Percentiles rank a stretch among this genome's conserved stretches.
These are phyloP conservation scores for Chlorella sp. DNA, from an alignment of 139 green algal genomes.

Conservation along the genomic window DNA sequence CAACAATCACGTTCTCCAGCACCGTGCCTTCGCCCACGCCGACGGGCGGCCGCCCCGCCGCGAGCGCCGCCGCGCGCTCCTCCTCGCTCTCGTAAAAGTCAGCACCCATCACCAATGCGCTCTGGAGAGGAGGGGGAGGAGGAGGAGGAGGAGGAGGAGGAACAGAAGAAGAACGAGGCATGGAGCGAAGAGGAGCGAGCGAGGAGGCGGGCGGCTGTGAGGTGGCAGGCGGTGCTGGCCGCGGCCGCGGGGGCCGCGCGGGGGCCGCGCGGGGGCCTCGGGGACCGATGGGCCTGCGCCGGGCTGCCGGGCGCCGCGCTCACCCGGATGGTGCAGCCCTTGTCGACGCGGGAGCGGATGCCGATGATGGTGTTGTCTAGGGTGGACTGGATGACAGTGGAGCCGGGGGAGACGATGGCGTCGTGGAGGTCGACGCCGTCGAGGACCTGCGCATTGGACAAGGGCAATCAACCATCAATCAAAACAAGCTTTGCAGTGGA, in stretches of 20 bases:
- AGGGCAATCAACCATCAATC: no score
- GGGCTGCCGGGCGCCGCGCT: neutral
- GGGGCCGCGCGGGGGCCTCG: no score
- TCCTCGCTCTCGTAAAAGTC: constrained; percentile 97
- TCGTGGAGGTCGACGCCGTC: no score
- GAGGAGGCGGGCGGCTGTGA: no score
- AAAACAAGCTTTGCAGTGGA: no score
- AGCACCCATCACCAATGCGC: constrained; percentile 91
- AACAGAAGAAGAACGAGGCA: neutral
- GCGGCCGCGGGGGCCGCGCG: no score
- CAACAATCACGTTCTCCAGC: constrained; percentile 94
- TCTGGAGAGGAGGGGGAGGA: constrained; percentile 43
- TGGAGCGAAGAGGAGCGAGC: neutral
- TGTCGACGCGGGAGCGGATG: constrained; percentile 74
- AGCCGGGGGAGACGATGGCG: constrained; percentile 80
- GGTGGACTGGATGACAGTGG: constrained; percentile 71
- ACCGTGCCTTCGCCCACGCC: constrained; percentile 79
- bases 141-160: no score
- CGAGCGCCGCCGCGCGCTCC: constrained; percentile 58
- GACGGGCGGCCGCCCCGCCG: constrained; percentile 78
- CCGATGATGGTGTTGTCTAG: constrained; percentile 92
- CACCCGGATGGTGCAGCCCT: constrained; percentile 57
- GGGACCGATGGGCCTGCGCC: no score
- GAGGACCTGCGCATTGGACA: no score
- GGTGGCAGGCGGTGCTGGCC: no score